Conservation (phyloP, 257 asterid species). For the Petunia secreta region DNA sequence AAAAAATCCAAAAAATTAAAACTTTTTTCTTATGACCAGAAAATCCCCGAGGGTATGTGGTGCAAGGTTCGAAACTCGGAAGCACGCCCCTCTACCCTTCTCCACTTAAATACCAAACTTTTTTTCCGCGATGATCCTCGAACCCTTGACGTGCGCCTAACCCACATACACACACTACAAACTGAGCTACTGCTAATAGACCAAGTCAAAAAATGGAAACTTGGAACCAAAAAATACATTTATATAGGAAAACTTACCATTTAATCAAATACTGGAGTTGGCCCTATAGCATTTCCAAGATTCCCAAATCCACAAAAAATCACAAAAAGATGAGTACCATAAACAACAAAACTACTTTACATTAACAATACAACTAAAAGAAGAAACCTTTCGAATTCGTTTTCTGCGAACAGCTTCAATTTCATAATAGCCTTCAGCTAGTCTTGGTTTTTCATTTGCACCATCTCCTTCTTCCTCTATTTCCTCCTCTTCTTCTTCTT, state of each 20-base stretch:
- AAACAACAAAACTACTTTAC: not conserved
- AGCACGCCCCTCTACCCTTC: not conserved
- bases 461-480: constrained; percentile 24
- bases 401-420: constrained; percentile 44
- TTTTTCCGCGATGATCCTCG: no score
- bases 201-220: constrained; percentile 14
- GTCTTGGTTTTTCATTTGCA: constrained; percentile 35
- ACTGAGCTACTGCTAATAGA: not conserved
- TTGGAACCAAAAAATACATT: constrained; percentile 11
- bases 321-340: constrained; percentile 27
- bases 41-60: not conserved
- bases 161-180: no score
- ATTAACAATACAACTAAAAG: constrained; percentile 13
- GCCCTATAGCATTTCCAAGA: constrained; percentile 62
- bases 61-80: not conserved
- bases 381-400: constrained; percentile 40
- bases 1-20: not conserved
- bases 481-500: constrained; percentile 25
- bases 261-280: constrained; percentile 81
- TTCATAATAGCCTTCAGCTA: constrained; percentile 46
- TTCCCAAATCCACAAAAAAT: constrained; percentile 34
- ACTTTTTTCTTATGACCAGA: not conserved
- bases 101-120: not conserved
- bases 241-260: constrained; percentile 54
- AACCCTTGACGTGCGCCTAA: no score